Base-by-base conservation (phyloP, 2,329 filamentous ascomycete species). In the Colletotrichum musicola region DNA sequence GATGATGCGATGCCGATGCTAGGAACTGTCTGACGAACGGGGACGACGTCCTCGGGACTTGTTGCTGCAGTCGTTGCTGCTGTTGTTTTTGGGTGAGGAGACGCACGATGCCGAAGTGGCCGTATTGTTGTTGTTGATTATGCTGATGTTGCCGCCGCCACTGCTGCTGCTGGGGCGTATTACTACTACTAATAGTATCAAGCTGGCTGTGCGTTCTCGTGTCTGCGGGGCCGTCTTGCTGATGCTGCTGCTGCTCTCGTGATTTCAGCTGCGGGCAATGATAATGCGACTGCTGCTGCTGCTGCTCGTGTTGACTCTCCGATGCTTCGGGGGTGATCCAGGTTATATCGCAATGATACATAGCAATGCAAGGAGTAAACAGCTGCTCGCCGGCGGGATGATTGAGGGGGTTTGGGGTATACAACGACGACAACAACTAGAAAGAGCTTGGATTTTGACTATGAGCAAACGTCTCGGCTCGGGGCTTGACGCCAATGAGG, bases 401-500 rank as follows among this genome's bases (percentile, higher is more conserved):
- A 22, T 22, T 22, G 38, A 58, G 38, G 56, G 46, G 42, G 46
- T 64, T 46, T 60, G 54, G 25, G 38, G 44, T 51, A 38, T 40
- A 56, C 42, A 18, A 40, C 14, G 46, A 6, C 7, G 27, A 30
- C 27, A 30, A 30, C 27, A 30, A 30, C 6, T 30, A 30, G 6
- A 7, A 2, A 7, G 27, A 9, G 46, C 49, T 42, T 20, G 47
- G 47, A 14, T 47, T 49, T 58, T n/a, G 20, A 22, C n/a, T 49
- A 27, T 42, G 22, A 6, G 46, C 22, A 30, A 30, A 35, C 54
- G 59, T 62, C 59, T 62, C 49, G 59, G 57, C 47, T 51, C 30
- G 59, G 44, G 64, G 58, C 58, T 64, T 51, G 65, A 60, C 35
- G 49, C 82, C 30, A 20, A 51, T 68, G 66, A 68, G 62, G 66